Base-by-base conservation (phyloP, 306 rosid species). In the Bauhinia variegata region DNA sequence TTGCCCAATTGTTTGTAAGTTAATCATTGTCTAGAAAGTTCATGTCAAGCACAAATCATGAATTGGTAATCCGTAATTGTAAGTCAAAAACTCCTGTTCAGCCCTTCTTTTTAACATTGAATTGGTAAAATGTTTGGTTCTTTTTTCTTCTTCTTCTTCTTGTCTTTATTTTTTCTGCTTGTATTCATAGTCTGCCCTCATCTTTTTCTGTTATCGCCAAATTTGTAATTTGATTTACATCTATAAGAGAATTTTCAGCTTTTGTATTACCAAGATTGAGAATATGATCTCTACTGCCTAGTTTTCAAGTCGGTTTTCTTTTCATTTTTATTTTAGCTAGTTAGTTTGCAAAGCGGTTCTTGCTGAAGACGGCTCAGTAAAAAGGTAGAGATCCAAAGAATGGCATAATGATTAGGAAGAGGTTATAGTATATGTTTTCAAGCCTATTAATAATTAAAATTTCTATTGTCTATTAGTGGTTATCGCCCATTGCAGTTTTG, bases 1-100 rank as follows among this genome's bases (percentile, higher is more conserved):
- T 63, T 67, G 39, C 46, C n/a, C 72, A 57, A 56, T 38, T 47
- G 71, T 52, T 74, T 75, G 65, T 75, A 75, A 72, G 85, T 54
- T 67, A 67, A 63, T 78, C 66, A 70, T 76, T 78, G 74, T 72
- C 78, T 31, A 52, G 31, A 58, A 70, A 72, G 55, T 66, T 51
- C 38, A 18, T 55, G 63, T 70, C 71, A 37, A 44, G 68, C 65
- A 28, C 60, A 68, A 71, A 78, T 33, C 61, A 56, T 56, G 53
- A 50, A 51, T 72, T 31, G 50, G 46, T 11, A 39, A n/a, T n/a
- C n/a, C n/a, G n/a, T n/a, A n/a, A 59, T 52, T 82, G 63, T 61
- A 15, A 60, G 78, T 66, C 43, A 28, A 38, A n/a, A 61, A 68
- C 72, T 54, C 50, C 61, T 23, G 48, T 28, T 15, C 16, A 52